Percentiles rank a stretch among this genome's conserved stretches.
phyloP scores from a whole-genome alignment of 495 filamentous ascomycete species.

The Tuber umbilicatum region DNA sequence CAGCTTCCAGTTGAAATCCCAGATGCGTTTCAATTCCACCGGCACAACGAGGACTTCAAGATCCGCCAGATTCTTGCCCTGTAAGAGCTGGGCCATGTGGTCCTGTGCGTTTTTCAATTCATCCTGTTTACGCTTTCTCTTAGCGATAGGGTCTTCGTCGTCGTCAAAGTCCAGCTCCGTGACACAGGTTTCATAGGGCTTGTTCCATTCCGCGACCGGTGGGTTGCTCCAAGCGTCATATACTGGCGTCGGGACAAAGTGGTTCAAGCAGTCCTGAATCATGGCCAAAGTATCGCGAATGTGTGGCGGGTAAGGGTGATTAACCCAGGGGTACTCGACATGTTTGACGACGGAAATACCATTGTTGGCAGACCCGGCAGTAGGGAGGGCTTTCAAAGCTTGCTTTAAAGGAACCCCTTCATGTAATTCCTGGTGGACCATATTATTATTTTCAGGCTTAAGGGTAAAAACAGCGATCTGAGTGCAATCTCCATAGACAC shows the following conservation, averaged over 20 bases:
- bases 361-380: not conserved
- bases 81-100: slow-evolving; percentile 3
- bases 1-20: slow-evolving; percentile 21
- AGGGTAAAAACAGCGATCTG: slow-evolving; percentile 39
- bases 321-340: not conserved
- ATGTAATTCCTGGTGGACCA: not conserved
- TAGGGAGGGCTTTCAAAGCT: not conserved
- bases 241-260: slow-evolving; percentile 25
- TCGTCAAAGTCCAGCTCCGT: not conserved
- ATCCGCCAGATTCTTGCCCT: slow-evolving; percentile 14
- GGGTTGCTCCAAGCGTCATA: slow-evolving; percentile 28
- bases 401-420: not conserved
- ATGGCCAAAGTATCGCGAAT: not conserved
- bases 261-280: slow-evolving; percentile 9
- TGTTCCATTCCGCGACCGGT: not conserved
- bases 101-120: not conserved
- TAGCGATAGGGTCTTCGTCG: not conserved
- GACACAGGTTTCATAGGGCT: not conserved
- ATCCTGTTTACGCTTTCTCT: not conserved
- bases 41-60: slow-evolving; percentile 24
- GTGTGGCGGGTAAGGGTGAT: not conserved
- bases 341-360: not conserved
- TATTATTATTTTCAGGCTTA: not conserved
- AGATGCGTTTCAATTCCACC: slow-evolving; percentile 20
- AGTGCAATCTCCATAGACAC: slow-evolving; percentile 33